Evolutionary conservation across 257 asterid species (phyloP).

Genomic region (Verbena officinalis): DNA sequence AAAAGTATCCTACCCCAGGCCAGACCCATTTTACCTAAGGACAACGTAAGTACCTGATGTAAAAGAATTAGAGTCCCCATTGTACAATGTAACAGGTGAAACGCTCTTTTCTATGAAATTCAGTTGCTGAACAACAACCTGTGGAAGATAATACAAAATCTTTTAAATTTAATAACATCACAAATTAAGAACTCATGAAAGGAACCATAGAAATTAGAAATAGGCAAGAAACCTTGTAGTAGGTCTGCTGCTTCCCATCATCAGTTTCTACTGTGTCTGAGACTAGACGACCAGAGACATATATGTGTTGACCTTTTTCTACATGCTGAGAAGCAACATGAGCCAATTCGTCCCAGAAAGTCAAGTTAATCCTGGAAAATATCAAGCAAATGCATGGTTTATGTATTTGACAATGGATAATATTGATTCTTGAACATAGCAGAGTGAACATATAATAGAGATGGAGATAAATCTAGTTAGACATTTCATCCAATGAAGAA

Average conservation of each 20-base stretch:
- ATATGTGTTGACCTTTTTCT: conserved; percentile 88
- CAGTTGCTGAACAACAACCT: conserved; percentile 90
- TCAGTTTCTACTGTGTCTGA: conserved; percentile 83
- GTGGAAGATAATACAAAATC: conserved; percentile 29
- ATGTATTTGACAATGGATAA: conserved; percentile 12
- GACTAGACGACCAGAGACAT: conserved; percentile 76
- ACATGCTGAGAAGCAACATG: conserved; percentile 75
- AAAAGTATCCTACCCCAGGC: no score
- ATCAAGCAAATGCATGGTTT: conserved; percentile 3
- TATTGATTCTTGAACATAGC: background rate
- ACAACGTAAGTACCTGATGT: conserved; percentile 45
- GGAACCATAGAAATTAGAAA: conserved; percentile 3
- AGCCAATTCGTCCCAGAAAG: conserved; percentile 90
- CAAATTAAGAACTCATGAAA: background rate
- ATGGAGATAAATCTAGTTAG: conserved; percentile 3
- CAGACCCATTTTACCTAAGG: no score
- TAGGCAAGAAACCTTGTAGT: conserved; percentile 66
- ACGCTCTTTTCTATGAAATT: conserved; percentile 68
- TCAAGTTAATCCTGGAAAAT: conserved; percentile 71
- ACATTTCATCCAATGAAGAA: background rate
- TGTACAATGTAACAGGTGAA: conserved; percentile 56
- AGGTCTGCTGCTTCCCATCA: conserved; percentile 87
- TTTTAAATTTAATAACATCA: background rate
- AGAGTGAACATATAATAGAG: background rate
- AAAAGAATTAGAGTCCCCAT: conserved; percentile 55